A percentile compares a stretch with the other conserved stretches of the same genome.
These are phyloP conservation scores for Leptosphaerulina australis DNA, from an alignment of 2,329 filamentous ascomycete species.

Conservation along the genomic window DNA sequence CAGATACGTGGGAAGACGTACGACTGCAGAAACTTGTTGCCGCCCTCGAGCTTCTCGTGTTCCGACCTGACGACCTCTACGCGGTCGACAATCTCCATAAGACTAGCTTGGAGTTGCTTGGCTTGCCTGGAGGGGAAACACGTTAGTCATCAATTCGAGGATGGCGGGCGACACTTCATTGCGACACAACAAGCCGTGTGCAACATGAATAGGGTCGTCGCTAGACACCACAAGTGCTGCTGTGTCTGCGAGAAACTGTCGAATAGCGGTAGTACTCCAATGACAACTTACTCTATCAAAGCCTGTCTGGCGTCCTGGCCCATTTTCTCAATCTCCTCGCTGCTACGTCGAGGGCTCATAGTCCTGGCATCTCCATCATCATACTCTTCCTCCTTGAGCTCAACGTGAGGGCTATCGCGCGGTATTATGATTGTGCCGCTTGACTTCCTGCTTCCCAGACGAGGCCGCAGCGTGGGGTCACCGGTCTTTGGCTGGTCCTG, in stretches of 20 bases:
- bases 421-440: conserved; percentile 84
- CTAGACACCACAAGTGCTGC: neutral
- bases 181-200: conserved; percentile 4
- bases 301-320: conserved; percentile 77
- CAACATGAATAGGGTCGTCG: neutral
- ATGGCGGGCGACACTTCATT: neutral
- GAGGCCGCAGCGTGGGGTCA: conserved; percentile 64
- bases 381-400: conserved; percentile 74
- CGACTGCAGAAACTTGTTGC: conserved; percentile 92
- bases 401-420: conserved; percentile 74
- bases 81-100: conserved; percentile 87
- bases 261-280: neutral
- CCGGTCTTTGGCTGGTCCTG: conserved; percentile 44
- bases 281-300: conserved; percentile 62
- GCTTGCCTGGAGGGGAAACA: conserved; percentile 69
- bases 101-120: conserved; percentile 83
- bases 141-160: conserved; percentile 24
- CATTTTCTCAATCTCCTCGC: conserved; percentile 86
- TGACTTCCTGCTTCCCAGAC: conserved; percentile 74
- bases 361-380: conserved; percentile 87
- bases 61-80: conserved; percentile 94
- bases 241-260: neutral
- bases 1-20: conserved; percentile 38
- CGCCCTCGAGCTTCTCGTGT: conserved; percentile 93
- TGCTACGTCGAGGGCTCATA: conserved; percentile 92